These are phyloP conservation scores for Scheffersomyces stipitis DNA, from an alignment of 805 yeast genomes.

Conservation along the genomic window DNA sequence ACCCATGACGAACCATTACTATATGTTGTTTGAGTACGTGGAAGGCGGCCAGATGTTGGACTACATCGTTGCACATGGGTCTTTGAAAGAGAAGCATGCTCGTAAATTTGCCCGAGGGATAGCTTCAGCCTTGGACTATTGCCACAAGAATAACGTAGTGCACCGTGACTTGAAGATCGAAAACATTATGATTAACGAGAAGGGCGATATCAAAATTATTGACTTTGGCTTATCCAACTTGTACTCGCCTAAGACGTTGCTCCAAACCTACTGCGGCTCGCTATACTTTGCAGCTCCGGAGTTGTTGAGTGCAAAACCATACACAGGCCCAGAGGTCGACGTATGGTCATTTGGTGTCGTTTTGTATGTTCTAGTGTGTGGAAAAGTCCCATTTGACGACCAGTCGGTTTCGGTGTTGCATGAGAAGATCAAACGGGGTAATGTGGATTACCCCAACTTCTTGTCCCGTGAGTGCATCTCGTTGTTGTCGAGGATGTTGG, in stretches of 20 bases:
- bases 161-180: constrained; percentile 97
- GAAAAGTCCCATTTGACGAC: constrained; percentile 97
- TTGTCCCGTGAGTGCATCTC: constrained; percentile 79
- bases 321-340: constrained; percentile 95
- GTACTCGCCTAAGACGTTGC: constrained; percentile 65
- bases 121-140: constrained; percentile 88
- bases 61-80: constrained; percentile 94
- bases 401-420: constrained; percentile 89
- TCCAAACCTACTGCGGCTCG: constrained; percentile 96
- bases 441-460: constrained; percentile 86
- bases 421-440: constrained; percentile 89
- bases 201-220: constrained; percentile 92
- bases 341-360: constrained; percentile 99
- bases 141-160: constrained; percentile 92
- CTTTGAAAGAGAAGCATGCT: constrained; percentile 90
- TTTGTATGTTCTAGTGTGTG: constrained; percentile 90
- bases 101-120: constrained; percentile 93
- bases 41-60: constrained; percentile 98
- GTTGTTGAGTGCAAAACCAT: constrained; percentile 85
- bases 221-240: constrained; percentile 95
- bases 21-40: constrained; percentile 94
- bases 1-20: constrained; percentile 94
- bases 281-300: constrained; percentile 99
- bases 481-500: constrained; percentile 81
- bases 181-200: constrained; percentile 88